Conservation (phyloP, 495 filamentous ascomycete genomes). For the Penicillium flavigenum region DNA sequence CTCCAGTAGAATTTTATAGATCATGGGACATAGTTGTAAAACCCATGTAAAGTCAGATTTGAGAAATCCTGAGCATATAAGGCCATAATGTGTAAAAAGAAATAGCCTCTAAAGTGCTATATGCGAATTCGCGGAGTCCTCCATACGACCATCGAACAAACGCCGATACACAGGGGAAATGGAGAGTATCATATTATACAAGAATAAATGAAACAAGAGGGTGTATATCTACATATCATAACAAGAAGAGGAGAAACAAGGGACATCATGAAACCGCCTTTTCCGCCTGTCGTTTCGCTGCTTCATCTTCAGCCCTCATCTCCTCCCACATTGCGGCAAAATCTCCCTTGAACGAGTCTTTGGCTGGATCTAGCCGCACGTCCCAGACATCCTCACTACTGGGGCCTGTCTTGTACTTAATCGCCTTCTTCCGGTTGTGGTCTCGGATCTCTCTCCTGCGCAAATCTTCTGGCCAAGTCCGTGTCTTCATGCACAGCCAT, state of each 20-base stretch:
- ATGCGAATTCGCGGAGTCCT: neutral
- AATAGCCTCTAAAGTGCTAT: neutral
- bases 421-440: conserved; percentile 70
- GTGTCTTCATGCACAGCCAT: conserved; percentile 92
- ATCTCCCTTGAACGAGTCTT: conserved; percentile 56
- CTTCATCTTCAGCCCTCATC: conserved; percentile 49
- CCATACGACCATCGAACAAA: neutral
- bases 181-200: conserved; percentile 12
- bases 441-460: conserved; percentile 61
- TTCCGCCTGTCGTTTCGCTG: conserved; percentile 13
- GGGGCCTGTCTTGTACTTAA: conserved; percentile 68
- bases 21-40: neutral
- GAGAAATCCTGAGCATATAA: neutral
- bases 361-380: conserved; percentile 53
- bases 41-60: neutral
- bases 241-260: conserved; percentile 5
- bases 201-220: neutral
- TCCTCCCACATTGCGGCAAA: conserved; percentile 57
- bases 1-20: neutral
- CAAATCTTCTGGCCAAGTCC: conserved; percentile 43
- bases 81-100: neutral
- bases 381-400: conserved; percentile 95
- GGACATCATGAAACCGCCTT: conserved; percentile 18
- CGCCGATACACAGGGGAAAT: neutral
- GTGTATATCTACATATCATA: conserved; percentile 19